These are phyloP conservation scores for Pseudozyma thailandica DNA, from an alignment of 1,284 basidiomycete species.

Conservation along the genomic window DNA sequence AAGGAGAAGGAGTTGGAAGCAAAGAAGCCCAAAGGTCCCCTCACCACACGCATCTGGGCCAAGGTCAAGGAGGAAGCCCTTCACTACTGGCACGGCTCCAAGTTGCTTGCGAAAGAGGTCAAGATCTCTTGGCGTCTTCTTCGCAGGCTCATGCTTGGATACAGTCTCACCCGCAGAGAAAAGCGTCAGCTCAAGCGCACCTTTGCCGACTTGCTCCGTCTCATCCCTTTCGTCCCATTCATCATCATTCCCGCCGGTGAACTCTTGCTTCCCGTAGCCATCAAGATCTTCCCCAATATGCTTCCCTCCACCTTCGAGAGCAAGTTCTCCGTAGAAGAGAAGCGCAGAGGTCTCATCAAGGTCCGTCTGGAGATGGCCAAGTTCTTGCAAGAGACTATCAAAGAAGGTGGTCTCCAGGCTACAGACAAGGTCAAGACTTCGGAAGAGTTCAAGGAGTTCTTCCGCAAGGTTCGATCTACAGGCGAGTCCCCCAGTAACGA, in stretches of 20 bases:
- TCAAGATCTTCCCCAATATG: constrained; percentile 99
- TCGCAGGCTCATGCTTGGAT: constrained; percentile 91
- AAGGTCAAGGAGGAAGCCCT: constrained; percentile 93
- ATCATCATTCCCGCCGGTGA: constrained; percentile 98
- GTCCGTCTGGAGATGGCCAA: constrained; percentile 98
- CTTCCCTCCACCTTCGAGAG: constrained; percentile 98
- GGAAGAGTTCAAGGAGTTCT: constrained; percentile 98
- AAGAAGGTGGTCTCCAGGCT: constrained; percentile 88
- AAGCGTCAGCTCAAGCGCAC: constrained; percentile 92
- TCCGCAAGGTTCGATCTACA: constrained; percentile 95
- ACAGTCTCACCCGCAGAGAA: constrained; percentile 89
- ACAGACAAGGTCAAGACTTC: constrained; percentile 86
- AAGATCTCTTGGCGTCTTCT: constrained; percentile 87
- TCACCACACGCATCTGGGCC: constrained; percentile 75
- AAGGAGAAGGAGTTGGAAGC: constrained; percentile 47
- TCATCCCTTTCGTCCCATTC: constrained; percentile 95
- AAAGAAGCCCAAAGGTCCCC: constrained; percentile 35
- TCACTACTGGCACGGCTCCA: constrained; percentile 97
- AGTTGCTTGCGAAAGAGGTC: constrained; percentile 93
- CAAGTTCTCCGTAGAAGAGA: constrained; percentile 87
- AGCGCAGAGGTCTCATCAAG: constrained; percentile 92
- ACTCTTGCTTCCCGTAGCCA: constrained; percentile 91
- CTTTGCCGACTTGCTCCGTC: constrained; percentile 87
- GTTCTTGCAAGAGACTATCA: constrained; percentile 96
- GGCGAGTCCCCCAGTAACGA: constrained; percentile 88